These are phyloP conservation scores for Vitis labrusca DNA, from an alignment of 164 flowering plant species.

Conservation along the genomic window DNA sequence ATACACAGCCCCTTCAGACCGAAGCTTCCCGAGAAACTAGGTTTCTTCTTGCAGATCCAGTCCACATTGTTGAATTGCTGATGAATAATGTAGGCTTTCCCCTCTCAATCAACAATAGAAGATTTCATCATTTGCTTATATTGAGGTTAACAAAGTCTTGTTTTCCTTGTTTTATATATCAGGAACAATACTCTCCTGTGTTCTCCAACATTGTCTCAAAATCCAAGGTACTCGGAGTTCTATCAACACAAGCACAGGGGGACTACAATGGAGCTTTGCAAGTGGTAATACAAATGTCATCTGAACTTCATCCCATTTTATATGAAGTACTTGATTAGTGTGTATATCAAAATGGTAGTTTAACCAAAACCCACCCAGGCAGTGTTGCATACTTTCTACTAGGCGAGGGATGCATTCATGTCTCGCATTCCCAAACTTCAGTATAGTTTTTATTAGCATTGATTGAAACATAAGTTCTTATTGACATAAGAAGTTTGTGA, in stretches of 20 bases:
- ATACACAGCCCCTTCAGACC: background rate
- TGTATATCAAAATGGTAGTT: too few species aligned
- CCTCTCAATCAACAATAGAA: background rate
- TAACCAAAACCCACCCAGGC: too few species aligned
- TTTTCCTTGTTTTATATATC: background rate
- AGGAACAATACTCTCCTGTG: slow-evolving; percentile 24
- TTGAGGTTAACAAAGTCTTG: background rate
- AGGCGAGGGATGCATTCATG: background rate
- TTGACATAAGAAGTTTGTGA: too few species aligned
- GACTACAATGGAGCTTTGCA: slow-evolving; percentile 23
- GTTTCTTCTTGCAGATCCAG: slow-evolving; percentile 11
- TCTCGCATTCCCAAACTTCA: background rate
- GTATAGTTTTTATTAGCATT: background rate
- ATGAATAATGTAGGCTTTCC: slow-evolving; percentile 37
- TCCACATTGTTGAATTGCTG: slow-evolving; percentile 22
- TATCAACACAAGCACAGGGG: slow-evolving; percentile 8
- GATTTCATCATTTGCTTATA: background rate
- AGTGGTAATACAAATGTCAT: slow-evolving; percentile 27
- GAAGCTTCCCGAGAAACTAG: slow-evolving; percentile 29
- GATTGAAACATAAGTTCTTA: background rate
- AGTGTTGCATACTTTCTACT: too few species aligned
- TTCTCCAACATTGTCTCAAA: slow-evolving; percentile 30
- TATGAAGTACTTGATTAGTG: background rate
- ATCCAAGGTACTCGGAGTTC: slow-evolving; percentile 10
- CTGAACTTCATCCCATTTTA: background rate